Evolutionary conservation across 345 rosid species (phyloP), one percentile per base, ranked within the genome.

Genomic region (Salix dunnii): DNA sequence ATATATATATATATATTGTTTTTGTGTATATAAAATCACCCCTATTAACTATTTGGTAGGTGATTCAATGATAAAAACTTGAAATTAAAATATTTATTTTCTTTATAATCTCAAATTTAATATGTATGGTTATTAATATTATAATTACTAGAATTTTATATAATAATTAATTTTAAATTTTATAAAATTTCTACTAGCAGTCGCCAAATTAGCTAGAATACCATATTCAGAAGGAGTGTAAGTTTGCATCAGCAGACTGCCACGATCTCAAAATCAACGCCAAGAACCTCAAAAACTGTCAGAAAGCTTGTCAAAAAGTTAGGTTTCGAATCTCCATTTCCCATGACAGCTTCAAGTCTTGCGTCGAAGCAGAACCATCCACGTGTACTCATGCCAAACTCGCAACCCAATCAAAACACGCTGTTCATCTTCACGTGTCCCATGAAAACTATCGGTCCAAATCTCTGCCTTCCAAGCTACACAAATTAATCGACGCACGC

Each of bases 391-490:
- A 17, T 6, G 1, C 58, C 21, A 1, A 43, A 48, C 23, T 35
- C 2, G 14, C 63, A 5, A 1, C 63, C 23, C 23, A 42, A 10
- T 3, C 21, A 21, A 21, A 21, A 7, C 53, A 51, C 65, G 9
- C 18, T 21, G 17, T 63, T 62, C 17, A 70, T 63, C 49, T 70
- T 25, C 23, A 77, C 80, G 64, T 71, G 75, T 27, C 70, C 36
- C 71, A 23, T 70, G 0, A 11, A 6, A 10, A 67, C n/a, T 35
- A 14, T 36, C n/a, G 3, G 46, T 1, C 10, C 20, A 16, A 23
- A 11, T 38, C 40, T 35, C 27, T 21, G 60, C 66, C 63, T 55
- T 72, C 25, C 33, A 46, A 60, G 18, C 36, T 35, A 35, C 36
- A 35, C 36, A 5, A 5, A 35, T 35, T 5, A 35, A 35, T 35